phyloP scores from a whole-genome alignment of 2,329 filamentous ascomycete genomes.

The Dactylellina cionopaga region DNA sequence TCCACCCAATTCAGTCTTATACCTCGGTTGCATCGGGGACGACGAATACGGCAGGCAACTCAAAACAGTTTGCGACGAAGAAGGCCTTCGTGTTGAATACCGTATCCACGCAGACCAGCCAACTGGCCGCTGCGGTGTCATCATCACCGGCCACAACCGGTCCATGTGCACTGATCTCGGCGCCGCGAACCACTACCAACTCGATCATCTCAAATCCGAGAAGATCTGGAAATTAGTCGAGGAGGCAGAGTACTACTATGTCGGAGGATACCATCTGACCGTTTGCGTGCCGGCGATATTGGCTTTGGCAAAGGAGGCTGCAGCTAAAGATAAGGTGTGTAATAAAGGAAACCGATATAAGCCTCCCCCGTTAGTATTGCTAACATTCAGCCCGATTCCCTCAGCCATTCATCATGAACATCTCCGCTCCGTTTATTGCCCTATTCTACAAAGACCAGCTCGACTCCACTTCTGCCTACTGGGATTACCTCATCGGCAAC shows the following conservation, averaged over 20 bases:
- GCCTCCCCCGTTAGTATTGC: no score
- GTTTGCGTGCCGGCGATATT: constrained; percentile 91
- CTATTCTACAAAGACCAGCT: constrained; percentile 98
- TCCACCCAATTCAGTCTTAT: constrained; percentile 86
- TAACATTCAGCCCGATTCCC: no score
- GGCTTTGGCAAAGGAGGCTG: constrained; percentile 90
- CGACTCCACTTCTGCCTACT: constrained; percentile 86
- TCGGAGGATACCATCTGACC: constrained; percentile 97
- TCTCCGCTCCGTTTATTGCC: constrained; percentile 93
- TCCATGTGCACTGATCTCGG: constrained; percentile 94
- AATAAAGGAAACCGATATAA: no score
- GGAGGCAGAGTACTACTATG: constrained; percentile 87
- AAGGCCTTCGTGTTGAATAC: constrained; percentile 93
- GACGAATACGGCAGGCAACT: constrained; percentile 96
- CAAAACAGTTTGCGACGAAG: constrained; percentile 79
- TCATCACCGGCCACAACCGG: constrained; percentile 96
- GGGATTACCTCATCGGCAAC: constrained; percentile 96
- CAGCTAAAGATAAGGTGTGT: constrained; percentile 80
- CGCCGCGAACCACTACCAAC: constrained; percentile 95
- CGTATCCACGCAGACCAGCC: constrained; percentile 83
- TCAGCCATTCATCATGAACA: constrained; percentile 70
- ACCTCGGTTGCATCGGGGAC: constrained; percentile 90
- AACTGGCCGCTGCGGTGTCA: constrained; percentile 92
- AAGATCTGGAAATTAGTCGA: constrained; percentile 93
- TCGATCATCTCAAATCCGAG: constrained; percentile 89